Conservation (phyloP, 768 basidiomycete species). For the Termitomyces titanicus region DNA sequence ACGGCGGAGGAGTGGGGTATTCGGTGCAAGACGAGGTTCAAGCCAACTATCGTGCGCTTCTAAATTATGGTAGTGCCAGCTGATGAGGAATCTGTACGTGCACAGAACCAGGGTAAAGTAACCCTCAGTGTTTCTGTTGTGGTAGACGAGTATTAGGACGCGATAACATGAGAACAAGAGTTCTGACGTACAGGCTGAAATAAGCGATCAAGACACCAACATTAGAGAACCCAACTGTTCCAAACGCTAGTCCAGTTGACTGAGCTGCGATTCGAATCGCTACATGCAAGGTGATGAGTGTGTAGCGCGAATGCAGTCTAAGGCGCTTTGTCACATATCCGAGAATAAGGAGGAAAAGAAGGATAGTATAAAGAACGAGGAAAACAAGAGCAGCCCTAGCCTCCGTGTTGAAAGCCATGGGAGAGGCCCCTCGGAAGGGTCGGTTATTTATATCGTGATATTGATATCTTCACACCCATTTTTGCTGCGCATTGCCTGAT, state of each 20-base stretch:
- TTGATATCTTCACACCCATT: neutral
- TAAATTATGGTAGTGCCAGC: conserved; percentile 33
- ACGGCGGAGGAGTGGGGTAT: conserved; percentile 13
- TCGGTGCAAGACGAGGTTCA: conserved; percentile 23
- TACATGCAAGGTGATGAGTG: conserved; percentile 29
- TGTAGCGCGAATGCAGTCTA: conserved; percentile 27
- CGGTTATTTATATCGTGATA: neutral
- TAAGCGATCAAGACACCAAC: conserved; percentile 28
- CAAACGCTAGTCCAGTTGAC: conserved; percentile 31
- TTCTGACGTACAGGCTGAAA: conserved; percentile 18
- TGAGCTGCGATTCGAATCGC: conserved; percentile 31
- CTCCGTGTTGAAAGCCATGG: conserved; percentile 21
- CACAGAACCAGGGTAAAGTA: conserved; percentile 32
- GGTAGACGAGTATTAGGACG: neutral
- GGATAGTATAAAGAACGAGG: conserved; percentile 28
- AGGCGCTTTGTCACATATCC: conserved; percentile 25
- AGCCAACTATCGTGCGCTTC: conserved; percentile 28
- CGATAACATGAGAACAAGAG: neutral
- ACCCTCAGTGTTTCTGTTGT: conserved; percentile 24
- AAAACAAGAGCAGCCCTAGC: conserved; percentile 29
- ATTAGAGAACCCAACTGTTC: conserved; percentile 25
- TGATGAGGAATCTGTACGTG: conserved; percentile 31
- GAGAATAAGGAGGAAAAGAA: conserved; percentile 26
- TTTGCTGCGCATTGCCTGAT: neutral
- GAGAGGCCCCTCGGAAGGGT: too few relatives aligned